A percentile compares a stretch with the other conserved stretches of the same genome.
These are phyloP conservation scores for Monascus ruber DNA, from an alignment of 2,329 filamentous ascomycete species.

Conservation along the genomic window DNA sequence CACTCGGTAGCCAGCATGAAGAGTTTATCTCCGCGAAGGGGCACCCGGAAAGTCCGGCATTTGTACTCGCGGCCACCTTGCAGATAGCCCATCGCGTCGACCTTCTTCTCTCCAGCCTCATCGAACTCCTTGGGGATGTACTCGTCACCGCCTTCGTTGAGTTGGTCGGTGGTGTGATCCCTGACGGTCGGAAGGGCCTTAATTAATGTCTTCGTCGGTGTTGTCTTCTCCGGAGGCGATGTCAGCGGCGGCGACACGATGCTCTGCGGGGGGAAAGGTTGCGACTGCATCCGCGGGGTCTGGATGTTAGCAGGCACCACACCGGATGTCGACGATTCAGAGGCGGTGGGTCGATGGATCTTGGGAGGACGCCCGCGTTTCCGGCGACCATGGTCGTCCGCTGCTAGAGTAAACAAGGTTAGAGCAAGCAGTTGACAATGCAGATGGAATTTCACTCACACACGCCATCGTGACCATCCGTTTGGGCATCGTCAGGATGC, in stretches of 20 bases:
- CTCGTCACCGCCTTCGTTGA: constrained; percentile 80
- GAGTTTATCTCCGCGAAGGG: constrained; percentile 79
- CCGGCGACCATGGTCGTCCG: constrained; percentile 34
- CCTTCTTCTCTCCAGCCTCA: constrained; percentile 88
- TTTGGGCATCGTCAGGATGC: constrained; percentile 46
- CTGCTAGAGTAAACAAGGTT: constrained; percentile 4
- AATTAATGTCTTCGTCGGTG: constrained; percentile 67
- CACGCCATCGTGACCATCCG: constrained; percentile 62
- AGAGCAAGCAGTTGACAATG: background rate
- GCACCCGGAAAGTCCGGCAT: constrained; percentile 87
- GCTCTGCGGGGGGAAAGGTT: constrained; percentile 20
- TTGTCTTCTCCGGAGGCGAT: constrained; percentile 59
- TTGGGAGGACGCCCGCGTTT: constrained; percentile 42
- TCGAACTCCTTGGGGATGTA: constrained; percentile 91
- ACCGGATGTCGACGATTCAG: constrained; percentile 15
- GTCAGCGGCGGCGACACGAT: constrained; percentile 45
- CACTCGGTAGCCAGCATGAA: constrained; percentile 99
- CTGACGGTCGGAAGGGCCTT: constrained; percentile 92
- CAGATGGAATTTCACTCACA: constrained; percentile 14
- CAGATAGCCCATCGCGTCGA: constrained; percentile 69
- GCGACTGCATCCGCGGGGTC: constrained; percentile 31
- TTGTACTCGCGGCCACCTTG: constrained; percentile 77
- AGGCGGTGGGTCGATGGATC: constrained; percentile 28
- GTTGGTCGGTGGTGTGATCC: constrained; percentile 93
- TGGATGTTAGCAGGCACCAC: constrained; percentile 22